phyloP scores from a whole-genome alignment of 169 alveolate genomes.

The Eimeria falciformis region DNA sequence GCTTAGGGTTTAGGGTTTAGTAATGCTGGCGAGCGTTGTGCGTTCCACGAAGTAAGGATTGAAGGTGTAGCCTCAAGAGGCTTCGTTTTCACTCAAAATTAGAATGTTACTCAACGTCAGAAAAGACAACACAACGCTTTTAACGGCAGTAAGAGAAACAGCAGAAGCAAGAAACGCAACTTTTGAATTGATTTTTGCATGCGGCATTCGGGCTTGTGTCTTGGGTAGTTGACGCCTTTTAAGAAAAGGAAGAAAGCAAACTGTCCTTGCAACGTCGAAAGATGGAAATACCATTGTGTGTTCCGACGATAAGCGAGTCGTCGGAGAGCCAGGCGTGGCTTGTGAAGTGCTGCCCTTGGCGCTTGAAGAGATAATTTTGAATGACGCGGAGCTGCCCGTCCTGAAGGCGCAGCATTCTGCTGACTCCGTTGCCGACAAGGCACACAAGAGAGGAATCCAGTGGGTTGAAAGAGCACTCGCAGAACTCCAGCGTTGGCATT shows the following conservation, averaged over 20 bases:
- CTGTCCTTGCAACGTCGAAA: too few relatives aligned
- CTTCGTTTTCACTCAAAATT: too few relatives aligned
- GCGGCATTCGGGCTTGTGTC: neutral
- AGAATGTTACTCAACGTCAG: too few relatives aligned
- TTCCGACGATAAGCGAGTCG: constrained; percentile 88
- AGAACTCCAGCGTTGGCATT: neutral
- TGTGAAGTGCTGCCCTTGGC: constrained; percentile 81
- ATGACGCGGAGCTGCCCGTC: constrained; percentile 80
- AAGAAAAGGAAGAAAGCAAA: too few relatives aligned
- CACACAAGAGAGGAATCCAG: constrained; percentile 71
- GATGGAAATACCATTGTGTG: constrained; percentile 87
- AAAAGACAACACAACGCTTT: too few relatives aligned
- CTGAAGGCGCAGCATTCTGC: constrained; percentile 82
- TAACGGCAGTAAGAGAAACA: too few relatives aligned
- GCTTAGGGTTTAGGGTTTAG: too few relatives aligned
- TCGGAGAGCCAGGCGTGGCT: constrained; percentile 90
- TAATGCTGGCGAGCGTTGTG: too few relatives aligned
- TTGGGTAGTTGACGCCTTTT: too few relatives aligned
- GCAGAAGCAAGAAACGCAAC: neutral
- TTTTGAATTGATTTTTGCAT: neutral
- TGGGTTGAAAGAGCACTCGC: constrained; percentile 46
- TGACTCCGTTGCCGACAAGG: constrained; percentile 87
- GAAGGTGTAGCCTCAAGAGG: too few relatives aligned
- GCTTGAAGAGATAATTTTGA: constrained; percentile 77
- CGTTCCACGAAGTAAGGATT: too few relatives aligned